phyloP scores from a whole-genome alignment of 352 stramenopile species.

The Phytophthora palmivora region DNA sequence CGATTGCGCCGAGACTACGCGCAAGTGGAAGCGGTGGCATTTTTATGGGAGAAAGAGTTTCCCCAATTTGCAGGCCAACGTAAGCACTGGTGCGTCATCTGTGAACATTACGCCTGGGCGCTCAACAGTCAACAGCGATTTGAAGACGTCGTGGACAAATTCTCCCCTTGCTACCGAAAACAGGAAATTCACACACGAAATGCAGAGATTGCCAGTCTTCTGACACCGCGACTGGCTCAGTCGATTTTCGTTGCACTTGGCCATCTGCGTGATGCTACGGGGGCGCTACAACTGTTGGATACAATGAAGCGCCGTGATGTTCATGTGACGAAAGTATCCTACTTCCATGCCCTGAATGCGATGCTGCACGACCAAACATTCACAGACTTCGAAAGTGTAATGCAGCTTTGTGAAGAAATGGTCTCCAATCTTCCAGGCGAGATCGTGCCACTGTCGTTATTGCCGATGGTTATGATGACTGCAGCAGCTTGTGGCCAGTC shows the following conservation, averaged over 20 bases:
- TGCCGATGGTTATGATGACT: slow-evolving; percentile 64
- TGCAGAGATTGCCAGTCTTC: slow-evolving; percentile 18
- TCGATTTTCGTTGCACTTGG: slow-evolving; percentile 62
- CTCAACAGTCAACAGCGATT: slow-evolving; percentile 66
- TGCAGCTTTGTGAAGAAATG: slow-evolving; percentile 66
- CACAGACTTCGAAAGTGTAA: slow-evolving; percentile 53
- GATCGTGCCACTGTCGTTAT: slow-evolving; percentile 57
- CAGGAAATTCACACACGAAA: not conserved
- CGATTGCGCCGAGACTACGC: slow-evolving; percentile 43
- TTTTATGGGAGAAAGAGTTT: slow-evolving; percentile 58
- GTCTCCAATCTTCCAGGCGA: slow-evolving; percentile 42
- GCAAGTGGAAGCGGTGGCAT: slow-evolving; percentile 59
- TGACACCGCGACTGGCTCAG: slow-evolving; percentile 52
- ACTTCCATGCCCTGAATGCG: slow-evolving; percentile 67
- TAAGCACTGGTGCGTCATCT: slow-evolving; percentile 56
- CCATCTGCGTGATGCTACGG: slow-evolving; percentile 45
- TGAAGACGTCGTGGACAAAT: slow-evolving; percentile 56
- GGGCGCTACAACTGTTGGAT: slow-evolving; percentile 44
- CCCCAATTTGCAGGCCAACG: slow-evolving; percentile 52
- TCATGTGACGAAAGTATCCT: slow-evolving; percentile 55
- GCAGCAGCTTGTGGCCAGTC: slow-evolving; percentile 62
- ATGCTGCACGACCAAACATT: slow-evolving; percentile 61
- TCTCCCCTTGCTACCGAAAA: slow-evolving; percentile 29
- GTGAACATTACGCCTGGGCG: slow-evolving; percentile 58
- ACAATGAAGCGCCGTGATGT: slow-evolving; percentile 41